These are phyloP conservation scores for Saturnispora silvae DNA, from an alignment of 805 yeast species.

Conservation along the genomic window DNA sequence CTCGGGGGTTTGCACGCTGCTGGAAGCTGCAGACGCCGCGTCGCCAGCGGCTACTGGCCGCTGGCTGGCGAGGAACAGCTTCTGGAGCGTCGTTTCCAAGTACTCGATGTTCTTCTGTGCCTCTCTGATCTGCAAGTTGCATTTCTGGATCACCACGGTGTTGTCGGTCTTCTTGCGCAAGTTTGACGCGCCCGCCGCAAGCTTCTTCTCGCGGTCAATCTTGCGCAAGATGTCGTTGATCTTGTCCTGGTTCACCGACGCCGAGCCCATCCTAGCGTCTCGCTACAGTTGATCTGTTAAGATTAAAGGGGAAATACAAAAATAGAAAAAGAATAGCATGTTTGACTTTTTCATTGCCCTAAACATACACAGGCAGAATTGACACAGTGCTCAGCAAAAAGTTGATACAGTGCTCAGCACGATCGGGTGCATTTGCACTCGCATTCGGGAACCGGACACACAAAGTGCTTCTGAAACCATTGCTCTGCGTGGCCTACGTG, in stretches of 20 bases:
- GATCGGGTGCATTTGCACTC: conserved; percentile 58
- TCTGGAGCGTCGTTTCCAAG: conserved; percentile 64
- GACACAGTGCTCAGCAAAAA: conserved; percentile 5
- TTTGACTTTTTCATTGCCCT: background rate
- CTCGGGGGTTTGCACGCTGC: conserved; percentile 2
- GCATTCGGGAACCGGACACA: conserved; percentile 94
- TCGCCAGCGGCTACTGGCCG: conserved; percentile 3
- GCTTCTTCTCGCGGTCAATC: conserved; percentile 79
- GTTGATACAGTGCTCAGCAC: too few species aligned
- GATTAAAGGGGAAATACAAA: background rate
- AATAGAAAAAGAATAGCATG: too few species aligned
- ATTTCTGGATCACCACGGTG: conserved; percentile 75
- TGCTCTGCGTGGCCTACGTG: conserved; percentile 94
- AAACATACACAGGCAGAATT: background rate
- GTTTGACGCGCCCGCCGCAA: conserved; percentile 78
- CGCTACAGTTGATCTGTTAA: background rate
- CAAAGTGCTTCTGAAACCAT: conserved; percentile 81
- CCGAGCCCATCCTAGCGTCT: conserved; percentile 13
- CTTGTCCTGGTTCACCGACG: conserved; percentile 24
- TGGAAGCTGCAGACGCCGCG: conserved; percentile 3
- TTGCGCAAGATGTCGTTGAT: conserved; percentile 66
- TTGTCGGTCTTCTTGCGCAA: conserved; percentile 72
- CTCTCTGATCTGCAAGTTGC: conserved; percentile 84
- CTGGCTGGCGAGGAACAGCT: conserved; percentile 32
- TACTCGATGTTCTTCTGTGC: conserved; percentile 88